Percentiles rank a stretch among this genome's conserved stretches.
phyloP scores from a whole-genome alignment of 176 grass and related monocot species.

The Thinopyrum elongatum region DNA sequence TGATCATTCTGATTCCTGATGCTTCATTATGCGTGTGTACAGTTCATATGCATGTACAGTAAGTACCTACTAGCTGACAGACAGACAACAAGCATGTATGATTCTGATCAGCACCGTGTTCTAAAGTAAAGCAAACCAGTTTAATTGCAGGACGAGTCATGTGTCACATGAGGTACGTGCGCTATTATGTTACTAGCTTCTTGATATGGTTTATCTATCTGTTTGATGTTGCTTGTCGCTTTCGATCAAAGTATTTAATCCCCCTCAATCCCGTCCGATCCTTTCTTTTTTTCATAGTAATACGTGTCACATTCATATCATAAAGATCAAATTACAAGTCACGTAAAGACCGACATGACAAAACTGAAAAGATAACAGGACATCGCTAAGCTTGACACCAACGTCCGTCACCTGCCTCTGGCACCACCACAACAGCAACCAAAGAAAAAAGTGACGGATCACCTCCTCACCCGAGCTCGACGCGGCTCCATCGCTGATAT shows the following conservation, averaged over 20 bases:
- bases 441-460: no score
- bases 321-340: no score
- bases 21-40: not conserved
- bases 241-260: not conserved
- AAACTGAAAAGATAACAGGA: no score
- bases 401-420: no score
- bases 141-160: constrained; percentile 24
- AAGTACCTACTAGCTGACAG: constrained; percentile 10
- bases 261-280: no score
- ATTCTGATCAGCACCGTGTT: constrained; percentile 24
- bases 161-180: not conserved
- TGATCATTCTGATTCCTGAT: constrained; percentile 33
- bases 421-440: no score
- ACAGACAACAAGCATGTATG: not conserved
- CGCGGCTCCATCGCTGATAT: no score
- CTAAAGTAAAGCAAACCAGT: not conserved
- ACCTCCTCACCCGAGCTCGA: no score
- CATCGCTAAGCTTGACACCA: no score
- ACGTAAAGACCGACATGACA: no score
- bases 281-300: no score
- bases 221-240: not conserved
- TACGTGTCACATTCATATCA: no score
- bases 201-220: not conserved
- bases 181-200: not conserved
- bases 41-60: constrained; percentile 10